Evolutionary conservation across 352 stramenopile genomes (phyloP).

Genomic region (Globisporangium spinosum): DNA sequence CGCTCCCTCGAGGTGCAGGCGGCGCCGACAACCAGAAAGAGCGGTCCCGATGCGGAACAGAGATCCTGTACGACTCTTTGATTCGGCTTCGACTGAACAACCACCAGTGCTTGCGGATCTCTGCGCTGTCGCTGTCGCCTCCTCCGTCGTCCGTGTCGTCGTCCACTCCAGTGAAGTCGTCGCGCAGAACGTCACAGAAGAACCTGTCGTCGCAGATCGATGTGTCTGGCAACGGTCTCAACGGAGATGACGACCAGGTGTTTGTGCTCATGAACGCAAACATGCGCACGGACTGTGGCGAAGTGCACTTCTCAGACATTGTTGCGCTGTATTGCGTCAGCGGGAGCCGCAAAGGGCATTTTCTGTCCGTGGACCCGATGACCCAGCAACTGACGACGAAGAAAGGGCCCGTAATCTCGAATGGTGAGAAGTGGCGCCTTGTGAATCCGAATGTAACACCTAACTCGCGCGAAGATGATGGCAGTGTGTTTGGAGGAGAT

Average conservation of each 20-base stretch:
- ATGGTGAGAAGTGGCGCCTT: slow-evolving; percentile 77
- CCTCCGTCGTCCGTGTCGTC: slow-evolving; percentile 23
- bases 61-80: slow-evolving; percentile 70
- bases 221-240: slow-evolving; percentile 55
- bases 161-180: slow-evolving; percentile 22
- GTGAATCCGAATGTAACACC: slow-evolving; percentile 46
- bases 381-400: slow-evolving; percentile 62
- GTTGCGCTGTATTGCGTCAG: slow-evolving; percentile 75
- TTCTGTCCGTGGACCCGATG: slow-evolving; percentile 61
- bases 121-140: slow-evolving; percentile 13
- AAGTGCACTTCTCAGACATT: slow-evolving; percentile 71
- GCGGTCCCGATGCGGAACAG: slow-evolving; percentile 56
- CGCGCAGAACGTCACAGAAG: slow-evolving; percentile 18
- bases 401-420: slow-evolving; percentile 72
- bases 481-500: slow-evolving; percentile 3
- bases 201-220: slow-evolving; percentile 37
- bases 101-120: slow-evolving; percentile 63
- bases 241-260: slow-evolving; percentile 71
- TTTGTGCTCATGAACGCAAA: slow-evolving; percentile 78
- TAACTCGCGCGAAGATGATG: slow-evolving; percentile 22
- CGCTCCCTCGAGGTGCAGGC: slow-evolving; percentile 8
- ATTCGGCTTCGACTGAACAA: slow-evolving; percentile 69
- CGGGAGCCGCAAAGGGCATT: slow-evolving; percentile 64
- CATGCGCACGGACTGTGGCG: slow-evolving; percentile 58
- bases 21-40: slow-evolving; percentile 41